These are phyloP conservation scores for Cryphonectria carpinicola DNA, from an alignment of 2,329 filamentous ascomycete genomes.

Conservation along the genomic window DNA sequence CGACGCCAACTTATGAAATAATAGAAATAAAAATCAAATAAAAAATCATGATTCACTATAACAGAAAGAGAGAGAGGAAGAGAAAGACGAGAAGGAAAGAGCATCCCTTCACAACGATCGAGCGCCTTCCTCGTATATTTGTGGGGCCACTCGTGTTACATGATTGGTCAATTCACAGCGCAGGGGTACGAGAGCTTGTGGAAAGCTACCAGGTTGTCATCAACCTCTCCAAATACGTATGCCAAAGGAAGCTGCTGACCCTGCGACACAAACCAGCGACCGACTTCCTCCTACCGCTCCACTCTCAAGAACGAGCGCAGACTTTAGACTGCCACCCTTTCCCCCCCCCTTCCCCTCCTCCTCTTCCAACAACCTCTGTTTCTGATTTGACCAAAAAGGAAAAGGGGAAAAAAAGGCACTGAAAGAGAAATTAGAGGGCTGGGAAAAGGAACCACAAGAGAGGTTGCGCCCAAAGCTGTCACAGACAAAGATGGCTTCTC, in stretches of 20 bases:
- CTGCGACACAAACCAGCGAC: neutral
- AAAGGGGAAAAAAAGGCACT: neutral
- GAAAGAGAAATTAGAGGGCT: neutral
- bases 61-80: neutral
- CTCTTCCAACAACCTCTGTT: neutral
- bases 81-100: neutral
- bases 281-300: neutral
- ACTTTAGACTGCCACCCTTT: too few species aligned
- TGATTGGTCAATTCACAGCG: conserved; percentile 10
- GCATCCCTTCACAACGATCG: neutral
- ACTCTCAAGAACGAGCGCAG: neutral
- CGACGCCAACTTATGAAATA: neutral
- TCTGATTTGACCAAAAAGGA: too few species aligned
- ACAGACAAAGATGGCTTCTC: conserved; percentile 48
- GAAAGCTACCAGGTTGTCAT: conserved; percentile 22
- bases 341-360: too few species aligned
- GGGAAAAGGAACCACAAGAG: neutral
- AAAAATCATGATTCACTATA: neutral
- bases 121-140: conserved; percentile 3
- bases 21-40: too few species aligned
- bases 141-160: conserved; percentile 17
- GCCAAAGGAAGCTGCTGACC: neutral
- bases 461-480: neutral
- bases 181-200: conserved; percentile 12
- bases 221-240: conserved; percentile 11